These are phyloP conservation scores for Eucalyptus shirleyi DNA, from an alignment of 345 rosid species.

Conservation along the genomic window DNA sequence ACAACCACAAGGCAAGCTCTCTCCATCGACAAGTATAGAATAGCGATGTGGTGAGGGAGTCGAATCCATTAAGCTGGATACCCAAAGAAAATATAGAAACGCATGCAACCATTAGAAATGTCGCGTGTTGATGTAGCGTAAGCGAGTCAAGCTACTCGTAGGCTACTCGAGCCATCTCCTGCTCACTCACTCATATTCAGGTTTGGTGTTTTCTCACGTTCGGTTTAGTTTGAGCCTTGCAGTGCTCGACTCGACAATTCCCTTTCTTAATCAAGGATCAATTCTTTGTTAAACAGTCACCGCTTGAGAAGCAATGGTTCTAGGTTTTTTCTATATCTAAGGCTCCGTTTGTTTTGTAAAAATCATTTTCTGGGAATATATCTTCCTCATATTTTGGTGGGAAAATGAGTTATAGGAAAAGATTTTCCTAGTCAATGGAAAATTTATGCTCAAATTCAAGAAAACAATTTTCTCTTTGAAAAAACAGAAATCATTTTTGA, in stretches of 20 bases:
- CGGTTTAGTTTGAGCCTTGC: not conserved
- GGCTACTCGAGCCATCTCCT: not conserved
- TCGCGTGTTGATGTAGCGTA: not conserved
- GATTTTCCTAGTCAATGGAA: not conserved
- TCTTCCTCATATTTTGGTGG: not conserved
- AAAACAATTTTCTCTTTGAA: not conserved
- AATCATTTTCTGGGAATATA: not conserved
- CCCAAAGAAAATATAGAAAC: not conserved
- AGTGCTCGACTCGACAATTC: not conserved
- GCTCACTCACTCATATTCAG: not conserved
- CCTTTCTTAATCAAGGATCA: not conserved
- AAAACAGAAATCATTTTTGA: not conserved
- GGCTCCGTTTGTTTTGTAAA: accelerated
- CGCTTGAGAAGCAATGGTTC: not conserved
- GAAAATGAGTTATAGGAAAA: not conserved
- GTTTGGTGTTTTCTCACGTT: not conserved
- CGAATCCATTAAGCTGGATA: not conserved
- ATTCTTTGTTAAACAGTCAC: not conserved
- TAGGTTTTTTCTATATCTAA: not conserved
- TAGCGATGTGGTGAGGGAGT: not conserved
- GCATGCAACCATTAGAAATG: not conserved
- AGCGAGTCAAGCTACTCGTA: not conserved
- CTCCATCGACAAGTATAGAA: not conserved
- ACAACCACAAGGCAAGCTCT: not conserved
- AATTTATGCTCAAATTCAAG: not conserved